Base-by-base conservation (phyloP, 2,329 filamentous ascomycete species). In the Xylaria sp. region DNA sequence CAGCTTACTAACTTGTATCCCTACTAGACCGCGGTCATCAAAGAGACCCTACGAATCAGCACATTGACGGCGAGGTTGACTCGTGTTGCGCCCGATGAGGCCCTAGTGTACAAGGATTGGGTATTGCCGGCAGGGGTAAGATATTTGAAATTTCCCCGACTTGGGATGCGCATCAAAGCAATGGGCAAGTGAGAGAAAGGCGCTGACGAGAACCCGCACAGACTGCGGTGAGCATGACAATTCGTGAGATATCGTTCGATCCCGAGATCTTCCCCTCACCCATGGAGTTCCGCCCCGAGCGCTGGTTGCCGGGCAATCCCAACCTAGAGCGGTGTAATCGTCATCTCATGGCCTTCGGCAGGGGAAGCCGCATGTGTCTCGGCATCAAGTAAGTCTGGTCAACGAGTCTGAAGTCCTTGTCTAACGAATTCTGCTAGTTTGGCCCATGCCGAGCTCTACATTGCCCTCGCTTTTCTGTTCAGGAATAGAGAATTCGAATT, bases 151-250 rank as follows among this genome's bases (percentile, higher is more conserved):
- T 9, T 31, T 51, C 19, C 21, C 10, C 8, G 23, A 33, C 1
- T 2, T 27, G 3, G 17, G 2, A n/a, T 17, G 23, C n/a, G 3
- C 9, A 9, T 11, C 11, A 21, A 52, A 10, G 13, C 6, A n/a
- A 11, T 19, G n/a, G 17, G 10, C 17, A 17, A 17, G 7, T 8
- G 13, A 15, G 13, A n/a, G 15, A 29, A 11, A 6, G 19, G 1
- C 2, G 37, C 47, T 58, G n/a, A 55, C 27, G 3, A 49, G 2
- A 3, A 46, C 6, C 2, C 17, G 1, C 8, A n/a, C n/a, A 67
- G 63, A 66, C 65, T 9, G 49, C 65, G 6, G 40, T 67, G 17
- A 66, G 65, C 49, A 66, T 67, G 60, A 67, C 65, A 7, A 41
- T 58, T 27, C 63, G 58, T 25, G 56, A 67, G 23, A 57, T 66